Percentiles rank a stretch among this genome's conserved stretches.
phyloP scores from a whole-genome alignment of 495 filamentous ascomycete species.

The Xylaria cubensis region DNA sequence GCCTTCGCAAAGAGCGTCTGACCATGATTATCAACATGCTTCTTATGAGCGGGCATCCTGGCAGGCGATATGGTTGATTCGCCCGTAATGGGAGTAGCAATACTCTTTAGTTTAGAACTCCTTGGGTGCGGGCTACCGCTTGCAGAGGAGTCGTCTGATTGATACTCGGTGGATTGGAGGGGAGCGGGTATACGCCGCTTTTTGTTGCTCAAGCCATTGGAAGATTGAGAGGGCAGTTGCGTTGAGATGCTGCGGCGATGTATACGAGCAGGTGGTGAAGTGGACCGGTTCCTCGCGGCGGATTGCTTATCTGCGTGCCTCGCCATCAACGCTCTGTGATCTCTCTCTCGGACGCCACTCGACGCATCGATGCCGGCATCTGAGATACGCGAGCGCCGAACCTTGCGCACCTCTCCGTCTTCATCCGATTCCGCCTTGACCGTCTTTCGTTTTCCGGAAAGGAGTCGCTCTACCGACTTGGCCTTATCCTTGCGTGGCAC shows the following conservation, averaged over 20 bases:
- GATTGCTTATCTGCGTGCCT: constrained; percentile 48
- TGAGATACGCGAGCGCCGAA: constrained; percentile 55
- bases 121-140: constrained; percentile 74
- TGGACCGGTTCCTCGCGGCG: constrained; percentile 61
- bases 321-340: constrained; percentile 38
- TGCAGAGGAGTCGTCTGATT: constrained; percentile 75
- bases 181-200: constrained; percentile 64
- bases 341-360: constrained; percentile 39
- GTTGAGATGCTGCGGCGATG: constrained; percentile 72
- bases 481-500: constrained; percentile 45
- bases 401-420: constrained; percentile 54
- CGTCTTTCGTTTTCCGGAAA: constrained; percentile 54
- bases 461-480: constrained; percentile 46
- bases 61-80: constrained; percentile 67
- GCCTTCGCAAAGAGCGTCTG: constrained; percentile 85
- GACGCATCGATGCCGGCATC: constrained; percentile 49
- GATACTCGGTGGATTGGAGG: constrained; percentile 67
- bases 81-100: constrained; percentile 63
- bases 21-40: constrained; percentile 83
- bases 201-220: constrained; percentile 61
- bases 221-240: constrained; percentile 57
- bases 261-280: constrained; percentile 64
- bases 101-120: constrained; percentile 67
- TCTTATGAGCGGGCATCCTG: constrained; percentile 74
- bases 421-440: constrained; percentile 56